phyloP scores from a whole-genome alignment of 805 yeast genomes.

The Metschnikowia lachancei region DNA sequence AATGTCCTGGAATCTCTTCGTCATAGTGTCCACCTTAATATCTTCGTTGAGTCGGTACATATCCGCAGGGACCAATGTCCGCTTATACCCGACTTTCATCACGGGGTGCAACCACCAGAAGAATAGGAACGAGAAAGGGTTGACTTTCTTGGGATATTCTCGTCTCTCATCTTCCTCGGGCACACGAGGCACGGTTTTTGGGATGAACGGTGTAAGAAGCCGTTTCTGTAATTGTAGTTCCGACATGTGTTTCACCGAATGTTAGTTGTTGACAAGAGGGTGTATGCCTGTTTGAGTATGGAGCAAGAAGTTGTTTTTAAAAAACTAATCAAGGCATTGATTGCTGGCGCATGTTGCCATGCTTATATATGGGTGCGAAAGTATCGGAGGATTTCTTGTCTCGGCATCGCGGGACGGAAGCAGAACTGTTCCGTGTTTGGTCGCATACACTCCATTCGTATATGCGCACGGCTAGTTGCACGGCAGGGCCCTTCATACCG shows the following conservation, averaged over 20 bases:
- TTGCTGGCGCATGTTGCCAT: neutral
- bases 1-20: slow-evolving; percentile 22
- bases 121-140: slow-evolving; percentile 42
- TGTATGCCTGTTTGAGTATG: too few species aligned
- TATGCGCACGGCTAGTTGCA: slow-evolving; percentile 2
- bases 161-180: slow-evolving; percentile 51
- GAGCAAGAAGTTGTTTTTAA: neutral
- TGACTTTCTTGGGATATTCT: slow-evolving; percentile 44
- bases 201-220: slow-evolving; percentile 32
- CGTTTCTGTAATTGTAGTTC: slow-evolving; percentile 30
- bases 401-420: slow-evolving; percentile 9
- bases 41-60: slow-evolving; percentile 42
- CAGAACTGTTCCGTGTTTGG: neutral
- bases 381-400: slow-evolving; percentile 12
- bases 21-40: slow-evolving; percentile 33
- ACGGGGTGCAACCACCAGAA: slow-evolving; percentile 71
- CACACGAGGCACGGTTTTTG: slow-evolving; percentile 45
- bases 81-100: slow-evolving; percentile 63
- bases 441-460: neutral
- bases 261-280: neutral
- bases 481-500: neutral
- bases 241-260: slow-evolving; percentile 3
- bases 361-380: slow-evolving; percentile 10
- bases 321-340: neutral
- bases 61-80: slow-evolving; percentile 67